These are phyloP conservation scores for Tulasnella sp. DNA, from an alignment of 768 basidiomycete genomes.

Conservation along the genomic window DNA sequence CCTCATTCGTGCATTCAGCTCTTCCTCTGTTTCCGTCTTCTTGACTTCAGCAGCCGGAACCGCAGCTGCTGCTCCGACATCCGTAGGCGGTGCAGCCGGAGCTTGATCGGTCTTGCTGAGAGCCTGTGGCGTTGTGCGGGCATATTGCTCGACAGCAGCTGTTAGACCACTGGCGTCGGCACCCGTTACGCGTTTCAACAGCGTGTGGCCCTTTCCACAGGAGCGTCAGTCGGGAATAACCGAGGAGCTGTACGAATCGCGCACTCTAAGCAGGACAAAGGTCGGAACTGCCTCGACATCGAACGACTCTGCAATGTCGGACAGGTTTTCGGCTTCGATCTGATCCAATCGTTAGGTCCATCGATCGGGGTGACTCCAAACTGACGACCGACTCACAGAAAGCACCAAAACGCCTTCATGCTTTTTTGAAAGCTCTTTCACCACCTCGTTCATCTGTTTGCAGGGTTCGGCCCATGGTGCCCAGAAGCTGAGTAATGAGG, in stretches of 20 bases:
- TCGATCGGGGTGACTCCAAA: neutral
- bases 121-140: slow-evolving; percentile 47
- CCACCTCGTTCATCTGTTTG: slow-evolving; percentile 82
- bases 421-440: slow-evolving; percentile 71
- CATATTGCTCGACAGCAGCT: slow-evolving; percentile 61
- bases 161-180: slow-evolving; percentile 74
- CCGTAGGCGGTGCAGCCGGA: slow-evolving; percentile 45
- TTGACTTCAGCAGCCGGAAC: slow-evolving; percentile 36
- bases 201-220: slow-evolving; percentile 75
- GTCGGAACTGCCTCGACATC: slow-evolving; percentile 88
- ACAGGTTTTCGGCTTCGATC: slow-evolving; percentile 81
- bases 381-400: slow-evolving; percentile 53
- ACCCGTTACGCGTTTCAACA: slow-evolving; percentile 77
- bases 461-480: slow-evolving; percentile 91
- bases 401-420: slow-evolving; percentile 71
- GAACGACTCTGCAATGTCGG: slow-evolving; percentile 90
- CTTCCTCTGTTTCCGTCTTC: slow-evolving; percentile 60
- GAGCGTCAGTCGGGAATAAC: neutral
- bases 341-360: slow-evolving; percentile 42
- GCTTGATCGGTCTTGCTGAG: slow-evolving; percentile 56
- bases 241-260: slow-evolving; percentile 38
- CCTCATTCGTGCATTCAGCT: slow-evolving; percentile 66
- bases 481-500: slow-evolving; percentile 94
- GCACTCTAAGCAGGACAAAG: slow-evolving; percentile 78
- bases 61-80: slow-evolving; percentile 38